phyloP scores from a whole-genome alignment of 805 yeast genomes.

The Metschnikowia borealis region DNA sequence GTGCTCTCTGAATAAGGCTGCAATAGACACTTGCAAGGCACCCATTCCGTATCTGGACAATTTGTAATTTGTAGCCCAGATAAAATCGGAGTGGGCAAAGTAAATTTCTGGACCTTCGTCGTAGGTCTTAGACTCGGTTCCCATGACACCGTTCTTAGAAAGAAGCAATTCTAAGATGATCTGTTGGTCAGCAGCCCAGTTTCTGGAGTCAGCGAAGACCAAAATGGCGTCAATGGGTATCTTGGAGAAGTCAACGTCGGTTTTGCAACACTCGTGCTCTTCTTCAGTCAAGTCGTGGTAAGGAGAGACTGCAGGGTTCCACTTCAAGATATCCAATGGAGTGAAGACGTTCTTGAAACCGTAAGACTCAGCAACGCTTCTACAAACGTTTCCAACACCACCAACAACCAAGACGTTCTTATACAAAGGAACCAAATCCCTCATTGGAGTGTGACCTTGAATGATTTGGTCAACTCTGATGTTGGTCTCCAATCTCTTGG shows the following conservation, averaged over 20 bases:
- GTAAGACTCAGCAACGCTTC: slow-evolving; percentile 76
- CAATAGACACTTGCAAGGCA: slow-evolving; percentile 83
- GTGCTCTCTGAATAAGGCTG: slow-evolving; percentile 78
- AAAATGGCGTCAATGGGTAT: slow-evolving; percentile 72
- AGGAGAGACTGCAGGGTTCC: slow-evolving; percentile 85
- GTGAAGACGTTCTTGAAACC: slow-evolving; percentile 82
- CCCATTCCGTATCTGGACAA: slow-evolving; percentile 91
- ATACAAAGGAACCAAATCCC: slow-evolving; percentile 64
- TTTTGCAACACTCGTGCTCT: slow-evolving; percentile 48
- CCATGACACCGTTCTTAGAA: slow-evolving; percentile 78
- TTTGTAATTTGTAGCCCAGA: slow-evolving; percentile 87
- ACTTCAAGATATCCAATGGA: slow-evolving; percentile 76
- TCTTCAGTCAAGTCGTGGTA: slow-evolving; percentile 76
- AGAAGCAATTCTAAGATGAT: slow-evolving; percentile 77
- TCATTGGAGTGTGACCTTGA: slow-evolving; percentile 95
- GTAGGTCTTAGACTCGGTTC: slow-evolving; percentile 65
- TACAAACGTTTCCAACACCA: slow-evolving; percentile 80
- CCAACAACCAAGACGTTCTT: slow-evolving; percentile 82
- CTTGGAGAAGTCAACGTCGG: slow-evolving; percentile 61
- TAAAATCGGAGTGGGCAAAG: slow-evolving; percentile 88
- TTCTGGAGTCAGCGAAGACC: slow-evolving; percentile 88
- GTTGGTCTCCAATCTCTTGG: slow-evolving; percentile 53
- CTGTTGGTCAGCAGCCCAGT: slow-evolving; percentile 93
- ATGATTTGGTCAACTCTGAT: slow-evolving; percentile 77
- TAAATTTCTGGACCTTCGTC: slow-evolving; percentile 79